Evolutionary conservation across 306 rosid species (phyloP), one percentile per base, ranked within the genome.

Genomic region (Echinosophora koreensis): DNA sequence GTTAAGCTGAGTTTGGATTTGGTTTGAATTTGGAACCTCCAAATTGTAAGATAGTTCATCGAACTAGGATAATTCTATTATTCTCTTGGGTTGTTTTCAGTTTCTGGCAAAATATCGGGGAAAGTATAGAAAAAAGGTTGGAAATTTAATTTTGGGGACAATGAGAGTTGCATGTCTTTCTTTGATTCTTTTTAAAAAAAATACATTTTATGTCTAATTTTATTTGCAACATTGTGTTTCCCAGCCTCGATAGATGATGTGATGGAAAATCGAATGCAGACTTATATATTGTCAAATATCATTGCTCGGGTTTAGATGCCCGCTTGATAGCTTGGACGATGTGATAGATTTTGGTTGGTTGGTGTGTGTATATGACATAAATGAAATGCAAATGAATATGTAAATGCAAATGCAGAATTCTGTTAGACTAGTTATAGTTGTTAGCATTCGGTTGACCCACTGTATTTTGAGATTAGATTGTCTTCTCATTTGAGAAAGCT

Each of bases 271-370:
- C 56, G 32, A 57, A 47, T 22, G 58, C 49, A 12, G 30, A 37
- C 51, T 47, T 73, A 1, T 42, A 34, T 76, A 55, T 44, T 73
- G 11, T 16, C 62, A 64, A 64, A 51, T 77, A 35, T 11, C 5
- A 37, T 41, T 65, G 55, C 8, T 71, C 51, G 82, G 73, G 58
- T 16, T n/a, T 15, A 32, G 73, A 38, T 68, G 46, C 58, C 35
- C 28, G 12, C 61, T 28, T 79, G 30, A 71, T 80, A 67, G 70
- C 66, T 52, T 63, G 60, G 80, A 10, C 69, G 56, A 68, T 55
- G 41, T 56, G 58, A 72, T 39, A 35, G 58, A 64, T 72, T 66
- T 77, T 62, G 69, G 10, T 65, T 51, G 14, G 18, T 49, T 71
- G 52, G 12, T 22, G 22, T 22, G 22, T 22, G 22, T 22, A 22